phyloP scores from a whole-genome alignment of 176 grass and related monocot genomes.

The Otatea glauca region DNA sequence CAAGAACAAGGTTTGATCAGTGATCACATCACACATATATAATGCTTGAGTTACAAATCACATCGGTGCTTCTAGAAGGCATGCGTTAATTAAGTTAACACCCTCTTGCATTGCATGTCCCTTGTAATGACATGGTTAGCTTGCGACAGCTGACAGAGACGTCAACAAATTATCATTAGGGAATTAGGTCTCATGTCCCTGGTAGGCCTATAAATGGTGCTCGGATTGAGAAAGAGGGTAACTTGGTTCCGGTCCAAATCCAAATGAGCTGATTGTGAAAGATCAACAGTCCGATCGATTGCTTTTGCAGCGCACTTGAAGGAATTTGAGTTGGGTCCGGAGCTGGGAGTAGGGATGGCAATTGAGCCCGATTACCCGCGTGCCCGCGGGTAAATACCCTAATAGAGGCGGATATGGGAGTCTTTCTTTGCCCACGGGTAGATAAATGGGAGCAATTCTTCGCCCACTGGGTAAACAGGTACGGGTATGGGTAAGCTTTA shows the following conservation, averaged over 20 bases:
- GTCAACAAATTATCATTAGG: not conserved
- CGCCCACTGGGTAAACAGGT: no score
- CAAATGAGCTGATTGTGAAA: conserved; percentile 39
- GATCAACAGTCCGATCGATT: conserved; percentile 12
- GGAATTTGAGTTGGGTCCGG: not conserved
- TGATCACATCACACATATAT: not conserved
- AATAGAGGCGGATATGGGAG: no score
- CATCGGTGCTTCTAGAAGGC: conserved; percentile 39
- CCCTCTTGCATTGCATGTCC: not conserved
- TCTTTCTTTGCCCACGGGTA: no score
- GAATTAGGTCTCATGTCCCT: conserved; percentile 47
- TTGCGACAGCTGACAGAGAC: conserved; percentile 35
- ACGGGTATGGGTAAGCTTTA: no score
- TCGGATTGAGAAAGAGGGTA: not conserved
- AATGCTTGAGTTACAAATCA: not conserved
- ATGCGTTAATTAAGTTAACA: not conserved
- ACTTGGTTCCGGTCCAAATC: not conserved
- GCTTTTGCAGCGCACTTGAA: conserved; percentile 14
- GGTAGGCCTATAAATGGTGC: conserved; percentile 21
- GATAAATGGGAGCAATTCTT: no score
- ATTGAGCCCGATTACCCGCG: no score
- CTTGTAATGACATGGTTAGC: not conserved
- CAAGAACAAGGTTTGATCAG: not conserved
- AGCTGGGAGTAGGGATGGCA: not conserved
- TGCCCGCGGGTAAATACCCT: no score